phyloP scores from a whole-genome alignment of 768 basidiomycete species.

The Phaeotremella fagi region DNA sequence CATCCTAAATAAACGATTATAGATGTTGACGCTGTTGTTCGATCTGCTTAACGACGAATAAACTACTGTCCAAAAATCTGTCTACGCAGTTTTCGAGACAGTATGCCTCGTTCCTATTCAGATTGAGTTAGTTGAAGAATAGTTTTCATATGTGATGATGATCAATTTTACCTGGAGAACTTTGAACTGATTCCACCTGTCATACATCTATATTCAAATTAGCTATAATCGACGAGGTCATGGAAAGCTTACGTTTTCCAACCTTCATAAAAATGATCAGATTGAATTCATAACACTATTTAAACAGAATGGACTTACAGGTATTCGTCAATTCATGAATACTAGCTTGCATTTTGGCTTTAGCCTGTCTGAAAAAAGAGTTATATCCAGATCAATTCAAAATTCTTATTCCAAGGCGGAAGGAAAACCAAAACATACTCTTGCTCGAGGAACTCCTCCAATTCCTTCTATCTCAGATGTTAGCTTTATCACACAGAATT shows the following conservation, averaged over 20 bases:
- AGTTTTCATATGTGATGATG: not conserved
- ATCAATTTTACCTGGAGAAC: slow-evolving; percentile 57
- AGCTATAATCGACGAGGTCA: not conserved
- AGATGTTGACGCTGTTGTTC: slow-evolving; percentile 43
- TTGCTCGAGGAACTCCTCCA: slow-evolving; percentile 69
- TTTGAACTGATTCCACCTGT: slow-evolving; percentile 69
- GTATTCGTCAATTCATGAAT: slow-evolving; percentile 75
- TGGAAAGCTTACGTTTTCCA: slow-evolving; percentile 27
- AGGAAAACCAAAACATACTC: slow-evolving; percentile 50
- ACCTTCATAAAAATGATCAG: slow-evolving; percentile 13
- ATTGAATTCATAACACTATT: not conserved
- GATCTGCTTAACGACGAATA: slow-evolving; percentile 71
- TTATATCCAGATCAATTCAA: slow-evolving; percentile 1
- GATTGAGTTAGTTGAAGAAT: too few relatives aligned
- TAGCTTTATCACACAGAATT: not conserved
- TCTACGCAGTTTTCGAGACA: slow-evolving; percentile 89
- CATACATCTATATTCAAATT: slow-evolving; percentile 59
- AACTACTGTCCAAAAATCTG: slow-evolving; percentile 79
- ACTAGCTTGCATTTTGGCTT: slow-evolving; percentile 61
- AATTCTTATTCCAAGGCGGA: not conserved
- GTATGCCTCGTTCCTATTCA: slow-evolving; percentile 58
- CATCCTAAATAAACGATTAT: too few relatives aligned
- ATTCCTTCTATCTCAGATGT: slow-evolving; percentile 63
- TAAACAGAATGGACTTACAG: slow-evolving; percentile 57
- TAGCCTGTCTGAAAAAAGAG: slow-evolving; percentile 59